Conservation (phyloP, 2,329 filamentous ascomycete genomes). For the Aspergillus uvarum region DNA sequence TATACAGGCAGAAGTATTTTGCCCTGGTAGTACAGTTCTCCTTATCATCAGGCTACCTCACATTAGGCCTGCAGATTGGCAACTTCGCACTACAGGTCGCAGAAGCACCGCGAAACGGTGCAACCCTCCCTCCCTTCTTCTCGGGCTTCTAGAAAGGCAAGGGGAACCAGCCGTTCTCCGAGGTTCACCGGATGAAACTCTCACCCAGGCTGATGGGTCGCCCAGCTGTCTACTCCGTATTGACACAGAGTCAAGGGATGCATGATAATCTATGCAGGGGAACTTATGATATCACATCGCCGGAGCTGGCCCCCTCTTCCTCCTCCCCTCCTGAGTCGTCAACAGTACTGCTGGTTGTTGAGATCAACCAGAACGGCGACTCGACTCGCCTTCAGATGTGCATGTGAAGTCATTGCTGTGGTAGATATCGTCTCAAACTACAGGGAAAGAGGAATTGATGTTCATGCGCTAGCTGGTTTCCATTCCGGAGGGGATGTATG, state of each 20-base stretch:
- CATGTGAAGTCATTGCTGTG: neutral
- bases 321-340: neutral
- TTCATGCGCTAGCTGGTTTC: neutral
- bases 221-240: slow-evolving; percentile 3
- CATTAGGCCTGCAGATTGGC: too few relatives aligned
- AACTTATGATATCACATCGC: slow-evolving; percentile 15
- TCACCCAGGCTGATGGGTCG: neutral
- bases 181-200: neutral
- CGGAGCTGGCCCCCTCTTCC: neutral
- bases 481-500: neutral
- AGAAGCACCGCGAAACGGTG: neutral
- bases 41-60: too few relatives aligned
- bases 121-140: neutral
- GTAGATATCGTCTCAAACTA: neutral
- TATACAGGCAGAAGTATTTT: too few relatives aligned
- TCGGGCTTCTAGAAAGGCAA: neutral
- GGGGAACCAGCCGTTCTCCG: neutral
- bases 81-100: too few relatives aligned
- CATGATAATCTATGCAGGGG: slow-evolving; percentile 18
- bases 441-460: neutral
- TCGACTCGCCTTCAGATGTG: neutral
- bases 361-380: neutral
- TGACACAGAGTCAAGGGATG: slow-evolving; percentile 13
- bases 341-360: neutral
- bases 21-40: too few relatives aligned